A percentile compares a stretch with the other conserved stretches of the same genome.
Evolutionary conservation across 106 monocot species (phyloP).

Genomic region (Dendrobium officinale): DNA sequence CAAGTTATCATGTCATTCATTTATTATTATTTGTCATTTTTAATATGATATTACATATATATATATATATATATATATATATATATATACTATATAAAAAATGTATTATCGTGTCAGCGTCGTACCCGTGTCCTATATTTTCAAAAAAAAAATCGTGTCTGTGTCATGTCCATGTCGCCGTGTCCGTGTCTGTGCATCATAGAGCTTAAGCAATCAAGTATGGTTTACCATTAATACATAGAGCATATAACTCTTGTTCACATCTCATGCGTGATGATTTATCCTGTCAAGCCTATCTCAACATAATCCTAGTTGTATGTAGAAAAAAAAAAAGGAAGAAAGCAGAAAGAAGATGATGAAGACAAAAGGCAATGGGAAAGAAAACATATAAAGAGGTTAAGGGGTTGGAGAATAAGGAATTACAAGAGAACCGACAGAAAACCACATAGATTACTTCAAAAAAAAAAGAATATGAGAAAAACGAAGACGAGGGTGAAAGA

Average conservation of each 20-base stretch:
- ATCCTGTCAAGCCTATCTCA: not conserved
- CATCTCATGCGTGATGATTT: not conserved
- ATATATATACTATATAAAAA: no score
- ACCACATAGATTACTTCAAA: not conserved
- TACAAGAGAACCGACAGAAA: not conserved
- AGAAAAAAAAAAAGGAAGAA: not conserved
- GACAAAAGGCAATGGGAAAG: not conserved
- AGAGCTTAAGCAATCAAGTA: not conserved
- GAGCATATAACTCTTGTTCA: not conserved
- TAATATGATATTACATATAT: no score
- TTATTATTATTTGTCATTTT: no score
- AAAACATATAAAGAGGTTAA: not conserved
- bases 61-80: no score
- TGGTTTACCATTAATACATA: not conserved
- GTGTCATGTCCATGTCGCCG: no score
- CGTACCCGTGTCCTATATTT: no score
- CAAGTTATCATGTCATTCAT: no score
- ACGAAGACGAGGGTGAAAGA: not conserved
- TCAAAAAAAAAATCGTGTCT: no score
- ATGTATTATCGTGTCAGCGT: no score
- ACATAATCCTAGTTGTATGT: not conserved
- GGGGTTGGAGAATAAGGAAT: not conserved
- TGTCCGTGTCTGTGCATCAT: not conserved
- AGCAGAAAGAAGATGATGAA: not conserved
- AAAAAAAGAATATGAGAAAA: not conserved